phyloP scores from a whole-genome alignment of 2,329 filamentous ascomycete genomes.

The Cladosporium cucumerinum region DNA sequence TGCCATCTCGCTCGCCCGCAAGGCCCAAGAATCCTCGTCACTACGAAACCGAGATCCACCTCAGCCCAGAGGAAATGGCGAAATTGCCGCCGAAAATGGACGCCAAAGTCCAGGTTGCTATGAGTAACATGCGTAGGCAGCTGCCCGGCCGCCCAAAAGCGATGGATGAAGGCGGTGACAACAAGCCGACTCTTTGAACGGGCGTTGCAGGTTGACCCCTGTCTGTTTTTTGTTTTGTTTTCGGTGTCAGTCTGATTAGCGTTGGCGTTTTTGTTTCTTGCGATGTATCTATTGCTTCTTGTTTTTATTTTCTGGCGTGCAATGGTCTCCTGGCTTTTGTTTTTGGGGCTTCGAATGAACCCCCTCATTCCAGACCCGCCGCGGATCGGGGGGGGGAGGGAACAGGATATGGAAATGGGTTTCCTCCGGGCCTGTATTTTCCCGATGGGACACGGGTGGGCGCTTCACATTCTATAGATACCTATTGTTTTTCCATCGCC shows the following conservation, averaged over 20 bases:
- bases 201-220: too few species aligned
- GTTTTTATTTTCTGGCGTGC: not conserved
- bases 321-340: not conserved
- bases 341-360: not conserved
- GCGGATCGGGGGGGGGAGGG: too few species aligned
- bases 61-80: conserved; percentile 30
- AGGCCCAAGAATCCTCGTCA: conserved; percentile 21
- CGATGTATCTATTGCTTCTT: not conserved
- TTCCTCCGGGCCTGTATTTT: not conserved
- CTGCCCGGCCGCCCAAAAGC: not conserved
- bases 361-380: not conserved
- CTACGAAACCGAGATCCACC: conserved; percentile 26
- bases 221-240: not conserved
- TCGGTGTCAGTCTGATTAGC: not conserved
- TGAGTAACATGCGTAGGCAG: conserved; percentile 13
- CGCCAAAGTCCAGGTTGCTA: conserved; percentile 4
- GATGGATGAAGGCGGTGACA: not conserved
- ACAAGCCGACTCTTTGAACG: not conserved
- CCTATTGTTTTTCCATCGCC: not conserved
- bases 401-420: not conserved
- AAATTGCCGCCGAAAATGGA: conserved; percentile 18
- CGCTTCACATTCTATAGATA: not conserved
- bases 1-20: conserved; percentile 8
- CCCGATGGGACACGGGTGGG: not conserved
- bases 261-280: not conserved